These are phyloP conservation scores for Claviceps sp. DNA, from an alignment of 2,329 filamentous ascomycete genomes.

Conservation along the genomic window DNA sequence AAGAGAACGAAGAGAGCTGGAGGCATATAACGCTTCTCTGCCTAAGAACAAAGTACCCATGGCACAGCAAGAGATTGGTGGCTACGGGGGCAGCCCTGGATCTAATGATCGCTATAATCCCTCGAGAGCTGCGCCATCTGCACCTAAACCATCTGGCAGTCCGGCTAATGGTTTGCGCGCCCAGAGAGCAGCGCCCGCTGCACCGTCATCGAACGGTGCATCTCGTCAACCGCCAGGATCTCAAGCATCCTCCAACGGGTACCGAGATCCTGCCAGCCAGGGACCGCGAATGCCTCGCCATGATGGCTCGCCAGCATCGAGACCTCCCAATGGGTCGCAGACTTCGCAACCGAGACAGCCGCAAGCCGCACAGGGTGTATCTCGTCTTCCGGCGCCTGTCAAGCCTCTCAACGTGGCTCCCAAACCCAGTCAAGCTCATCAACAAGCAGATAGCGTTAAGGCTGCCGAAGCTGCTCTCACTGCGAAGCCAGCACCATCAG, in stretches of 20 bases:
- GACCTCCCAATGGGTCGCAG: constrained; percentile 42
- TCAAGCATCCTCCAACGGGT: constrained; percentile 36
- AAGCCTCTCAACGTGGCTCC: constrained; percentile 68
- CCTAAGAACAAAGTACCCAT: constrained; percentile 68
- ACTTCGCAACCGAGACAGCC: constrained; percentile 35
- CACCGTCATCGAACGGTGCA: constrained; percentile 32
- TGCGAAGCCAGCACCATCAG: constrained; percentile 58
- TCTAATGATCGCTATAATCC: constrained; percentile 69
- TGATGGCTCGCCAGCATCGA: constrained; percentile 37
- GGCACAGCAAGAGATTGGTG: constrained; percentile 82
- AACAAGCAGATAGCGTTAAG: constrained; percentile 57
- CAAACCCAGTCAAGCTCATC: constrained; percentile 40
- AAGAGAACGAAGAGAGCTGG: constrained; percentile 59
- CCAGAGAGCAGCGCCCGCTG: constrained; percentile 70
- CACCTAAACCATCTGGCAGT: constrained; percentile 47
- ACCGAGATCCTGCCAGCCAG: constrained; percentile 28
- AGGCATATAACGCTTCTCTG: constrained; percentile 80
- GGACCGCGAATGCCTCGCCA: constrained; percentile 31
- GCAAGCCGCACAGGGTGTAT: constrained; percentile 30
- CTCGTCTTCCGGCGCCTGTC: constrained; percentile 47
- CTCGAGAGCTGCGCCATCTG: constrained; percentile 68
- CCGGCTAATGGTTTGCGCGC: constrained; percentile 47
- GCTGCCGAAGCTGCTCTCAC: constrained; percentile 82
- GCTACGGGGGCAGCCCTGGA: constrained; percentile 37
- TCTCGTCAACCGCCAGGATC: constrained; percentile 33